phyloP scores from a whole-genome alignment of 208 protist genomes.

The Lotmaria passim region DNA sequence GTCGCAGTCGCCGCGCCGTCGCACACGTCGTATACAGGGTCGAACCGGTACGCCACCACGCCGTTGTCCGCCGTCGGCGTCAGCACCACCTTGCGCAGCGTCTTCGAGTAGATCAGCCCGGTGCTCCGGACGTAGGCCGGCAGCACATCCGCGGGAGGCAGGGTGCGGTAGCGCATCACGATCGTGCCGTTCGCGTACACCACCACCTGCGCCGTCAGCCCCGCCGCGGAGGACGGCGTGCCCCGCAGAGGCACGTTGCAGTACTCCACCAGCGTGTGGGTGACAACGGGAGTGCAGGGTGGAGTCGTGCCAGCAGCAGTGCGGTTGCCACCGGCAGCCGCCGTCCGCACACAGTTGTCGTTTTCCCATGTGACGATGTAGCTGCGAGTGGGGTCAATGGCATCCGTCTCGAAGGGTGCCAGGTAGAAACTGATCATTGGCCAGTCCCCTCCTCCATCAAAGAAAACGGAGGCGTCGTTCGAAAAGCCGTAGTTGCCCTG shows the following conservation, averaged over 20 bases:
- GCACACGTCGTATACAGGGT: conserved; percentile 23
- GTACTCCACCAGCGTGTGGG: conserved; percentile 24
- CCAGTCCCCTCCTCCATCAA: conserved; percentile 40
- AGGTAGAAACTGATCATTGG: conserved; percentile 51
- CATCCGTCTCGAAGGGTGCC: background rate
- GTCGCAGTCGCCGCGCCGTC: background rate
- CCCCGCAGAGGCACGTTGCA: conserved; percentile 8
- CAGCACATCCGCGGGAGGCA: conserved; percentile 25
- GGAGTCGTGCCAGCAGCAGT: background rate
- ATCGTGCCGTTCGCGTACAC: conserved; percentile 48
- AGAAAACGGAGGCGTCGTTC: background rate
- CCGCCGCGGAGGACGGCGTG: background rate
- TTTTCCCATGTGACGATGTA: conserved; percentile 7
- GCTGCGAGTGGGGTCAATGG: conserved; percentile 6
- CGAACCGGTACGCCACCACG: conserved; percentile 31
- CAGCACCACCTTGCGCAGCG: conserved; percentile 26
- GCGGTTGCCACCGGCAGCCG: too few relatives aligned
- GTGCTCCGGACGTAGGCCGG: conserved; percentile 3
- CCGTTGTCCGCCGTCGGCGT: conserved; percentile 25
- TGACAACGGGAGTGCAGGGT: background rate
- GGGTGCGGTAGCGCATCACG: conserved; percentile 54
- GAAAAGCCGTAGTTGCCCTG: conserved; percentile 29
- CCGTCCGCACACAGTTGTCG: too few relatives aligned
- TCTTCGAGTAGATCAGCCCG: conserved; percentile 24
- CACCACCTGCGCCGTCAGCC: conserved; percentile 55